Evolutionary conservation across 768 basidiomycete species (phyloP).

Genomic region (Termitomyces sp.): DNA sequence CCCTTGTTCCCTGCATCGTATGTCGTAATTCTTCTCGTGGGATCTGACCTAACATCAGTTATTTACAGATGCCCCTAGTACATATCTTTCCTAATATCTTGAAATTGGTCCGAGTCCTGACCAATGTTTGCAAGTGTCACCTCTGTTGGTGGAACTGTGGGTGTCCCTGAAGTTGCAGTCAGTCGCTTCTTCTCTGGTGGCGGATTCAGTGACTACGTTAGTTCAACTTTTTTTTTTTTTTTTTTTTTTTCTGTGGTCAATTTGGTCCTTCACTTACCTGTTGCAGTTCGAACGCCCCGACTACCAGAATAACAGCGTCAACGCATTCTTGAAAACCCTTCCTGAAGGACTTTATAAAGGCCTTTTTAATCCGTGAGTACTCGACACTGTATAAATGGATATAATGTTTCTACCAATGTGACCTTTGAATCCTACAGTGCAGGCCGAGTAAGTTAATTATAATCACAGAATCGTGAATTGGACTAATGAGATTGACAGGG

Average conservation of each 20-base stretch:
- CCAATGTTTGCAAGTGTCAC: constrained; percentile 54
- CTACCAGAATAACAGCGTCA: constrained; percentile 44
- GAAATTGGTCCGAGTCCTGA: background rate
- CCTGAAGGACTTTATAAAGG: constrained; percentile 41
- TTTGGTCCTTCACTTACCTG: too few species aligned
- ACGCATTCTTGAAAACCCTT: constrained; percentile 34
- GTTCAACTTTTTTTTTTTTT: constrained; percentile 7
- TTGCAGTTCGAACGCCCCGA: constrained; percentile 18
- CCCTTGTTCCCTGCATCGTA: constrained; percentile 57
- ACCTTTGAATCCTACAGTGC: constrained; percentile 22
- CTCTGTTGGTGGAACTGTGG: constrained; percentile 58
- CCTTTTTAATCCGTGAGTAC: constrained; percentile 48
- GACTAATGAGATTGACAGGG: constrained; percentile 30
- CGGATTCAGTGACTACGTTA: constrained; percentile 67
- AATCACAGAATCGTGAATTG: background rate
- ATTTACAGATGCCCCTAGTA: constrained; percentile 46
- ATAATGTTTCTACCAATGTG: background rate
- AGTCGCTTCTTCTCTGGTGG: constrained; percentile 59
- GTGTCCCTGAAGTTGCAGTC: constrained; percentile 53
- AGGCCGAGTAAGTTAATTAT: constrained; percentile 43
- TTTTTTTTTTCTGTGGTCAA: background rate
- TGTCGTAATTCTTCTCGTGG: background rate
- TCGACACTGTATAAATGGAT: background rate
- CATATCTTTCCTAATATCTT: constrained; percentile 10
- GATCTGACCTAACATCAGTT: background rate